phyloP scores from a whole-genome alignment of 2,329 filamentous ascomycete genomes.

The Tolypocladium ophioglossoides region DNA sequence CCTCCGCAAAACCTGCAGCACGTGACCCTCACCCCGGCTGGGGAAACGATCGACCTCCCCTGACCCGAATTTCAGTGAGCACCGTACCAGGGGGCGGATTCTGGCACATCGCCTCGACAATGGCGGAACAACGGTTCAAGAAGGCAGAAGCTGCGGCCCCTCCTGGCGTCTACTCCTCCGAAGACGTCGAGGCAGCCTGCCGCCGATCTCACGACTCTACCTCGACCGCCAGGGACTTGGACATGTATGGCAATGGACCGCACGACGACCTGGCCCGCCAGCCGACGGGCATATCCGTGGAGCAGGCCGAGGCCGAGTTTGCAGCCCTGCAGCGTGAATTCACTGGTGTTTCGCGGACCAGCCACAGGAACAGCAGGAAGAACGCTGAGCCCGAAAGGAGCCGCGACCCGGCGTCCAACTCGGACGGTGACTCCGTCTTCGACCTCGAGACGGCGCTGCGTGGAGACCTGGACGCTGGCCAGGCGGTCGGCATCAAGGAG shows the following conservation, averaged over 20 bases:
- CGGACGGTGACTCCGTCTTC: constrained; percentile 42
- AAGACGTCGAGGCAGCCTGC: background rate
- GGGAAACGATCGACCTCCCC: background rate
- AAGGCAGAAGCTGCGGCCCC: background rate
- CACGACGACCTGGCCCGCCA: background rate
- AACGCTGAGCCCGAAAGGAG: constrained; percentile 49
- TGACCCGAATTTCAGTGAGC: background rate
- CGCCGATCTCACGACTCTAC: background rate
- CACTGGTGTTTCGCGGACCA: constrained; percentile 44
- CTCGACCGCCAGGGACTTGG: background rate
- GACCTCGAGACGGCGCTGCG: constrained; percentile 66
- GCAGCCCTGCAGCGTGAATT: constrained; percentile 54
- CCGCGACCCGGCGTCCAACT: constrained; percentile 22
- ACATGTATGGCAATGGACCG: background rate
- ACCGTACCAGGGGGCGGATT: background rate
- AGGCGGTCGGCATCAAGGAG: constrained; percentile 65
- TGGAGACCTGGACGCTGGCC: constrained; percentile 60
- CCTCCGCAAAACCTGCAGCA: background rate
- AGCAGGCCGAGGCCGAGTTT: constrained; percentile 61
- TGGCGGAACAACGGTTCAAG: background rate
- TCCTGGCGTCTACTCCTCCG: background rate
- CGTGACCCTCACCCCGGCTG: too few relatives aligned
- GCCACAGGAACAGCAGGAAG: constrained; percentile 19
- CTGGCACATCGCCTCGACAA: background rate
- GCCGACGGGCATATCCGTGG: constrained; percentile 46